These are phyloP conservation scores for Lactifluus subvellereus DNA, from an alignment of 768 basidiomycete species.

Conservation along the genomic window DNA sequence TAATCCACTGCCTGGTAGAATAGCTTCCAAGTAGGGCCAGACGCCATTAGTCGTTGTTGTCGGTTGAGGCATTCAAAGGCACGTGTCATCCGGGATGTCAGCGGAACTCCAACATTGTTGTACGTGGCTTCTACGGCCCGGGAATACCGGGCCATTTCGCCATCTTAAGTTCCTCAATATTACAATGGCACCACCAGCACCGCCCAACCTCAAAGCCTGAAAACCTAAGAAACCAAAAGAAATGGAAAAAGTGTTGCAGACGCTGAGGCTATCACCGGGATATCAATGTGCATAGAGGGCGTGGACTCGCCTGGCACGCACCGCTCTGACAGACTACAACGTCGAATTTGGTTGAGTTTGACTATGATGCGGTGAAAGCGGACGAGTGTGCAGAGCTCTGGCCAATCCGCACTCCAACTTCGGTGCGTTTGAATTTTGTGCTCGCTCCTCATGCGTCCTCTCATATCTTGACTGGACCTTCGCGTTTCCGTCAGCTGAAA, in stretches of 20 bases:
- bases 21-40: too few species aligned
- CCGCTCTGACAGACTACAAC: background rate
- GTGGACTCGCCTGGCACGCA: background rate
- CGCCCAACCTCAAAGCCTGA: too few species aligned
- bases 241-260: background rate
- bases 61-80: too few species aligned
- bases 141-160: too few species aligned
- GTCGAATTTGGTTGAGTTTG: conserved; percentile 23
- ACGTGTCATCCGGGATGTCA: too few species aligned
- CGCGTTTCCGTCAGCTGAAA: conserved; percentile 6
- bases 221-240: background rate
- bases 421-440: conserved; percentile 1
- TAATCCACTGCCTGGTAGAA: too few species aligned
- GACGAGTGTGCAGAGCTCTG: conserved; percentile 24
- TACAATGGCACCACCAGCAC: too few species aligned
- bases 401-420: conserved; percentile 18
- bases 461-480: background rate
- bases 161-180: too few species aligned
- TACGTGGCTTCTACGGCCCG: too few species aligned
- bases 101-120: too few species aligned
- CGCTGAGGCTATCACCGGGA: background rate
- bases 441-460: background rate
- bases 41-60: too few species aligned
- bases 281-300: background rate
- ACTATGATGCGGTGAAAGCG: conserved; percentile 20